Base-by-base conservation (phyloP, 345 rosid species). In the Abelmoschus esculentus region DNA sequence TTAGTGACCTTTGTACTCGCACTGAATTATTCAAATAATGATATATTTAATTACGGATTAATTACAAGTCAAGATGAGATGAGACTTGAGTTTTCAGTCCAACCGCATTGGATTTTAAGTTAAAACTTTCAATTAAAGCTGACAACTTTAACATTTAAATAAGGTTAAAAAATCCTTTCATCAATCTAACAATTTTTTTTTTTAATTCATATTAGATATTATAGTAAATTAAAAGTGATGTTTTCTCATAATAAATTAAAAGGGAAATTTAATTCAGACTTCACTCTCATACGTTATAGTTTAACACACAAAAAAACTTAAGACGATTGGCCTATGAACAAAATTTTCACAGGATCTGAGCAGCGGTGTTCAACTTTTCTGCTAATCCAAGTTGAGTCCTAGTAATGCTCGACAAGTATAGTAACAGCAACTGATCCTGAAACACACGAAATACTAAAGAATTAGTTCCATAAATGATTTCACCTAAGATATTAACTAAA, bases 351-450 rank as follows among this genome's bases (percentile, higher is more conserved):
- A 83, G 84, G 79, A 90, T 75, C 80, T 95, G 97, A 17, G 97
- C 97, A 38, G 99, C 96, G 0, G 93, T 90, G 83, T 95, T 95
- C 80, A 91, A 82, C 86, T 87, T 95, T 58, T 95, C 98, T 5
- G 98, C 99, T 72, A 91, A 69, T 78, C 92, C 82, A 70, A 91
- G 86, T 75, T 91, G 99, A 73, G 99, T 91, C 81, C 98, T 91
- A 11, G 90, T 86, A 78, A 95, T 89, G 88, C 97, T 91, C 26
- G 99, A 86, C 72, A 95, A 80, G 73, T 91, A 91, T 36, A 95
- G 80, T 80, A 95, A 71, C n/a, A 95, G 83, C 74, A 95, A 77
- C 58, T 90, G 88, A 75, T 95, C 98, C 98, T 91, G 85, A 14
- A 57, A 56, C 61, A 69, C 60, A 12, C 66, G 72, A 55, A 49